Base-by-base conservation (phyloP, 768 basidiomycete genomes). In the Boletellus ananas region DNA sequence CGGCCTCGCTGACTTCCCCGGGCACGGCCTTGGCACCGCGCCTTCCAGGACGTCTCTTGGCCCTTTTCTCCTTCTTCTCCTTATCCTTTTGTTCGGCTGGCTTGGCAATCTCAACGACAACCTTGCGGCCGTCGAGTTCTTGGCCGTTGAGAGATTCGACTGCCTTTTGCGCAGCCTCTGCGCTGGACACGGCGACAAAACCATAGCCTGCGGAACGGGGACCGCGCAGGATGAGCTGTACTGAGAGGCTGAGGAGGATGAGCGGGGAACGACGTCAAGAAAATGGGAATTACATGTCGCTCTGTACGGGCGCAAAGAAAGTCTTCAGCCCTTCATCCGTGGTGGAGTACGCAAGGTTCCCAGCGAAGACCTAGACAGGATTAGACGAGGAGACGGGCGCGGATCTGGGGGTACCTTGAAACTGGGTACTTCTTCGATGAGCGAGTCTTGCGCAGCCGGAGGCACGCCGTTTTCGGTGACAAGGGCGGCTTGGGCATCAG, bases 241-340 rank as follows among this genome's bases (percentile, higher is more conserved):
- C 89, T 57, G 89, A 84, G 63, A 89, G 72, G 66, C 91, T 94
- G 50, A 52, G 53, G 51, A 54, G 35, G 50, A 27, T 62, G 45
- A 58, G 59, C 42, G 41, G 34, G 9, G 43, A 20, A 13, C 6
- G 14, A 4, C 29, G 10, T 25, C 34, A n/a, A 14, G 45, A 43
- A 34, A 34, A 46, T 34, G 63, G 16, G 12, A 81, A 86, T 66
- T 78, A 94, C 93, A 94, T 85, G 72, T 91, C 90, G 76, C 74
- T 81, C 72, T 81, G 77, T 67, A 91, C 85, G 68, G 87, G 87
- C 72, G 79, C 86, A 79, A 94, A 95, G 79, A 95, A 87, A 72
- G 88, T 76, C 85, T 83, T 88, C 76, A 95, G 86, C 83, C 89
- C 89, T 74, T 91, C 87, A 79, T 92, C 90, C 78, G 87, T 90